Percentiles rank a stretch among this genome's conserved stretches.
phyloP scores from a whole-genome alignment of 495 filamentous ascomycete species.

The Aspergillus hancockii region DNA sequence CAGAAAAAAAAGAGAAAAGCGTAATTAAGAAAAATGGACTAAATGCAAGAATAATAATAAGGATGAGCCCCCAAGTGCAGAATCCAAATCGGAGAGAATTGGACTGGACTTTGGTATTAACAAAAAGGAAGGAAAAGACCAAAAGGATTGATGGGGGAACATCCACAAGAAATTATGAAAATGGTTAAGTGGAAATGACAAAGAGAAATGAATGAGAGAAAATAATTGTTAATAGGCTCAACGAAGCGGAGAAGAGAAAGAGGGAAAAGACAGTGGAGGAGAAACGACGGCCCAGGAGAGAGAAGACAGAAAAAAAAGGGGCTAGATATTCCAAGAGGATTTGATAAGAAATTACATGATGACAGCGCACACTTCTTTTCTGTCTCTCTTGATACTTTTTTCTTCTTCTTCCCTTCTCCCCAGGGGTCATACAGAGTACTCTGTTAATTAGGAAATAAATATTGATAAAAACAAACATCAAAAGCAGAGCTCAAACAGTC shows the following conservation, averaged over 20 bases:
- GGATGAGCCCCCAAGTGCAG: conserved; percentile 28
- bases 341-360: not conserved
- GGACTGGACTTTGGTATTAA: not conserved
- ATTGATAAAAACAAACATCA: not conserved
- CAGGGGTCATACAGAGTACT: not conserved
- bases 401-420: not conserved
- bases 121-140: not conserved
- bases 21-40: conserved; percentile 17
- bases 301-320: not conserved
- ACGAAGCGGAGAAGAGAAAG: conserved; percentile 8
- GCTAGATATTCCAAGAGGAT: not conserved
- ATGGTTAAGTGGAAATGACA: conserved; percentile 9
- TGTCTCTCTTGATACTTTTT: not conserved
- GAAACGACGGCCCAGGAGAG: not conserved
- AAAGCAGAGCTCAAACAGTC: too few relatives aligned
- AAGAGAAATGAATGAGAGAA: conserved; percentile 9
- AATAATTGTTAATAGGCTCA: conserved; percentile 9
- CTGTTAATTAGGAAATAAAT: not conserved
- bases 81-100: conserved; percentile 5
- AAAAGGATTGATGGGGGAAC: not conserved
- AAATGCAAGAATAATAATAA: conserved; percentile 24
- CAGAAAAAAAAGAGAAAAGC: conserved; percentile 17
- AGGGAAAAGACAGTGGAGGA: conserved; percentile 5
- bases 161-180: conserved; percentile 3
- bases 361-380: not conserved